Evolutionary conservation across 1,284 basidiomycete genomes (phyloP).

Genomic region (Earliella scabrosa): DNA sequence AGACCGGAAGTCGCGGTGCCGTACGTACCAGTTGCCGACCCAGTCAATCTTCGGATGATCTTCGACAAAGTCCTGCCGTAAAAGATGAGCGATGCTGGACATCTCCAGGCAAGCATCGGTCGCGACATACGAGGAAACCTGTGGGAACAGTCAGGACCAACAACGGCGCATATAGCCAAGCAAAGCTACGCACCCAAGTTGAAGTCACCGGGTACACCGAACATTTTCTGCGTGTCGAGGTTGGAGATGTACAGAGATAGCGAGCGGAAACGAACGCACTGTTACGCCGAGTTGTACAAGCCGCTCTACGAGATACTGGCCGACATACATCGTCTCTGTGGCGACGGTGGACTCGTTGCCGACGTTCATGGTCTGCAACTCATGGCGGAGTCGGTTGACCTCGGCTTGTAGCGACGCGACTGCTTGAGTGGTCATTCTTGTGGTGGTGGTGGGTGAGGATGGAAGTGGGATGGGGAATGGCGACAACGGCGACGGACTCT

Average conservation of each 20-base stretch:
- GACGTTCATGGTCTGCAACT: constrained; percentile 49
- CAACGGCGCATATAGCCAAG: background rate
- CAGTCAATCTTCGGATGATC: constrained; percentile 81
- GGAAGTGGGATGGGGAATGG: constrained; percentile 3
- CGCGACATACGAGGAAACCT: constrained; percentile 60
- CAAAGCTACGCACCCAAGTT: constrained; percentile 64
- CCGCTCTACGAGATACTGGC: constrained; percentile 74
- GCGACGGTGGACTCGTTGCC: constrained; percentile 34
- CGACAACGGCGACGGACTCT: background rate
- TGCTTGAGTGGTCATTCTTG: constrained; percentile 24
- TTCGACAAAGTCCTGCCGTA: constrained; percentile 89
- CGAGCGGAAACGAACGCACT: constrained; percentile 41
- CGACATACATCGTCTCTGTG: constrained; percentile 57
- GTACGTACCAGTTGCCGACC: constrained; percentile 85
- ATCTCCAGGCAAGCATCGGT: too few species aligned
- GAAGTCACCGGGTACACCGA: constrained; percentile 93
- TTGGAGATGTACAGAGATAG: too few species aligned
- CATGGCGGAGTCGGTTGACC: constrained; percentile 55
- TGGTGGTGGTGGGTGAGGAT: constrained; percentile 1
- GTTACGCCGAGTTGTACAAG: constrained; percentile 70
- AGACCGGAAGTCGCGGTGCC: background rate
- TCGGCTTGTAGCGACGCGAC: constrained; percentile 50
- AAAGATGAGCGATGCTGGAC: too few species aligned
- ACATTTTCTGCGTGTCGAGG: constrained; percentile 64
- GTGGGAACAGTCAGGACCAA: background rate